Evolutionary conservation across 495 filamentous ascomycete genomes (phyloP), one percentile per base, ranked within the genome.

Genomic region (Glutinoglossum americanum): DNA sequence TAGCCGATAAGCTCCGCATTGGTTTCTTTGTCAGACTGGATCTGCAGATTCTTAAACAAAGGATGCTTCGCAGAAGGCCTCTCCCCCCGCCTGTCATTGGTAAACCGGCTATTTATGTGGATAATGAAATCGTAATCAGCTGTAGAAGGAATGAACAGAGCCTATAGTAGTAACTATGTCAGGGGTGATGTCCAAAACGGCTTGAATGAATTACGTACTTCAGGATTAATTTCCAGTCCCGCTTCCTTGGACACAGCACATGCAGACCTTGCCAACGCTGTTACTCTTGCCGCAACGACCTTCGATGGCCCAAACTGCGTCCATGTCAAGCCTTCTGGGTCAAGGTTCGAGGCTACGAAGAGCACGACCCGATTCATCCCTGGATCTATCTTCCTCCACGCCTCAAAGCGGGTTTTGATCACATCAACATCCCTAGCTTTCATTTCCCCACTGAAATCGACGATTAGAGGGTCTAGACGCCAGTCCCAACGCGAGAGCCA

Each of bases 401-500:
- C 84, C 35, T 84, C 75, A 57, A 97, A 80, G 0, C 81, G 79
- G 19, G 81, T 84, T 11, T 73, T 73, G 59, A 89, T 86, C 1
- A 67, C 68, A 33, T 79, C 68, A 0, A 83, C 75, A 26, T 76
- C 80, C 57, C 69, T 71, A 55, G 65, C 67, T 58, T 73, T 72
- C 62, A 82, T 72, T 39, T 74, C 72, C 55, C 68, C 74, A 56
- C 74, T 70, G 7, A 88, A 73, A 65, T 95, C 85, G 26, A 96
- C 71, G 37, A 95, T 75, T 28, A 94, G 73, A 0, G 92, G 85
- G 27, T 87, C 81, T 28, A 75, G 69, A 23, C 85, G 80, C 92
- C 92, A 98, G 63, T 97, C 88, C 89, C 92, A 98, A 25, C 77
- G 74, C 0, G 88, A 77, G 11, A 97, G 68, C 61, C 86, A 82